Evolutionary conservation across 2,329 filamentous ascomycete species (phyloP), one percentile per base, ranked within the genome.

Genomic region (Aspergillus novofumigatus): DNA sequence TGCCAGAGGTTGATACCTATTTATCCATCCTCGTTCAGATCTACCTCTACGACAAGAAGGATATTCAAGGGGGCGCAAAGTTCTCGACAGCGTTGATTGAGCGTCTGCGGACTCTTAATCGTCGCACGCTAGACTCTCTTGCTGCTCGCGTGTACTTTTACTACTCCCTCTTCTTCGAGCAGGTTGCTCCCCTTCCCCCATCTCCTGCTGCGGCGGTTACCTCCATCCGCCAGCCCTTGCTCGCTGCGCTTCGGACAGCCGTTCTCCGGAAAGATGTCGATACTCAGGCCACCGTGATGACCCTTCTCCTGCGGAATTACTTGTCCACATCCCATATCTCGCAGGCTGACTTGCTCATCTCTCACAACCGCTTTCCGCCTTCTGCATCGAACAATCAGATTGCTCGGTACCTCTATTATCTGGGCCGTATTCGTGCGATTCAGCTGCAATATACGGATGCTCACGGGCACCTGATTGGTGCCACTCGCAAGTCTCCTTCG

Each of bases 91-190:
- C 86, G 67, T 83, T 99, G 54, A 86, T 92, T 52, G 90, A 93
- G 71, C 88, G 89, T 71, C 88, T 97, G 73, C 91, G 95, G 69
- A 83, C 86, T 53, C 83, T 96, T 72, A 99, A 99, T 81, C 89
- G 94, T 61, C 88, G 94, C 67, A 97, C 94, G 25, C 81, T 99
- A 61, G 94, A 99, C 75, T 92, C 92, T 51, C 85, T 99, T 58
- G 90, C 92, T 58, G 92, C 93, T 63, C 95, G 95, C 77, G 92
- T 93, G 62, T 99, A 97, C 83, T 97, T 97, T 78, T 99, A 99
- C 82, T 96, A 91, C 78, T 91, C 91, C 25, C 82, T 97, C 67
- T 97, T 97, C 81, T 91, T 89, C 78, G 94, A 99, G 82, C 88
- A 95, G 75, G 84, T 95, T 60, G 85, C 87, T 59, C 92, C 93